A percentile compares a stretch with the other conserved stretches of the same genome.
phyloP scores from a whole-genome alignment of 129 eudicot species.

The Lactuca sativa region DNA sequence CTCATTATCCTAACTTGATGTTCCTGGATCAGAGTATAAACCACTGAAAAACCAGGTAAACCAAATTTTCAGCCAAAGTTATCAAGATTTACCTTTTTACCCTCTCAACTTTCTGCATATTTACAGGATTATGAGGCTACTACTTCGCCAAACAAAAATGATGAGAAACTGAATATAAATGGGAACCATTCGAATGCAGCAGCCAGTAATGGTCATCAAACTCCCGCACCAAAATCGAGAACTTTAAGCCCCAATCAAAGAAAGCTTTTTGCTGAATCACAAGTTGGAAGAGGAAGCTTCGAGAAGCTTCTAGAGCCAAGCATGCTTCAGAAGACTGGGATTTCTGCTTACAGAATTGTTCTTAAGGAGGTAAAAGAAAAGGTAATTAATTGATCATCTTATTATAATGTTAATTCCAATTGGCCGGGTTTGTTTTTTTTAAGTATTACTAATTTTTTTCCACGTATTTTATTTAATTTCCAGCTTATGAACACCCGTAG shows the following conservation, averaged over 20 bases:
- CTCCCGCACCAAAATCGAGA: slow-evolving; percentile 44
- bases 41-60: slow-evolving; percentile 65
- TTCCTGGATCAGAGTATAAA: slow-evolving; percentile 86
- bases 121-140: slow-evolving; percentile 55
- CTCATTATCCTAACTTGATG: slow-evolving; percentile 74
- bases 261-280: slow-evolving; percentile 65
- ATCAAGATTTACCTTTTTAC: slow-evolving; percentile 12
- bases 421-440: background rate
- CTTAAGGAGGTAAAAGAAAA: slow-evolving; percentile 87
- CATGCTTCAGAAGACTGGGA: slow-evolving; percentile 63
- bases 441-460: slow-evolving; percentile 13
- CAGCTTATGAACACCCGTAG: slow-evolving; percentile 80
- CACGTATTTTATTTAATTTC: slow-evolving; percentile 20
- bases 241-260: slow-evolving; percentile 54
- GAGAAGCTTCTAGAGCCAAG: slow-evolving; percentile 93
- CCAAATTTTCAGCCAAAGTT: background rate
- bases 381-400: slow-evolving; percentile 49
- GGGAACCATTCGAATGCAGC: slow-evolving; percentile 35
- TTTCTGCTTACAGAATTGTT: slow-evolving; percentile 87
- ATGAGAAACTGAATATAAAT: slow-evolving; percentile 33
- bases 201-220: slow-evolving; percentile 42
- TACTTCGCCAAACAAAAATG: slow-evolving; percentile 25
- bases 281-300: slow-evolving; percentile 72
- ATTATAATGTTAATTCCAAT: background rate
- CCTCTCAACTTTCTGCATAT: slow-evolving; percentile 4